Conservation (phyloP, 2,329 filamentous ascomycete genomes). For the Penicillium sp. region DNA sequence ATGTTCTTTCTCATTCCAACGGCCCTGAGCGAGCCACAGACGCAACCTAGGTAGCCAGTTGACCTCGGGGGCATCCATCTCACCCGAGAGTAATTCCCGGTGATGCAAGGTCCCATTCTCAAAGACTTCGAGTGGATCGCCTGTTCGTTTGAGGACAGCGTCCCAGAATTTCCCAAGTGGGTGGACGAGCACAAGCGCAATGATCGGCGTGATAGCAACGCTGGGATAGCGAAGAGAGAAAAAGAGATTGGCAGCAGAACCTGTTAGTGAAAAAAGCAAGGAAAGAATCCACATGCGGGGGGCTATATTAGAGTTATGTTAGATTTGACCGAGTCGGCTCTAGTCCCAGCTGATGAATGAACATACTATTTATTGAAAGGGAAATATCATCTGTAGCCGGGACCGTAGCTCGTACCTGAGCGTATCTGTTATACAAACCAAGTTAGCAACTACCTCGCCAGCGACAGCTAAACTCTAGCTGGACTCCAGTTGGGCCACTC, state of each 20-base stretch:
- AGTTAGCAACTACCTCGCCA: too few species aligned
- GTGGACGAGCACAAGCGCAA: slow-evolving; percentile 69
- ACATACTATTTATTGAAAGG: slow-evolving; percentile 73
- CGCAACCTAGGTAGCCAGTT: slow-evolving; percentile 53
- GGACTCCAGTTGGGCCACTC: too few species aligned
- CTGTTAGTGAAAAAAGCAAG: slow-evolving; percentile 77
- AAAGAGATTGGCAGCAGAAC: slow-evolving; percentile 68
- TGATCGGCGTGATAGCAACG: slow-evolving; percentile 86
- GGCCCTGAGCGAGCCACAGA: slow-evolving; percentile 77
- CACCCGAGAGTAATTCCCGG: slow-evolving; percentile 32
- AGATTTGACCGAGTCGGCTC: too few species aligned
- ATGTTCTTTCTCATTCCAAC: slow-evolving; percentile 88
- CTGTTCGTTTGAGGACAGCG: slow-evolving; percentile 64
- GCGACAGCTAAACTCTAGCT: too few species aligned
- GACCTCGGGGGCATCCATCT: slow-evolving; percentile 23
- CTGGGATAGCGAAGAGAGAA: slow-evolving; percentile 90
- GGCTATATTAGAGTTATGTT: slow-evolving; percentile 40
- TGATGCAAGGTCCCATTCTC: slow-evolving; percentile 62
- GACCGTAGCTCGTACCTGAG: slow-evolving; percentile 80
- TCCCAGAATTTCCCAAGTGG: slow-evolving; percentile 84
- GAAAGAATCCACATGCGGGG: slow-evolving; percentile 86
- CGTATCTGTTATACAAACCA: slow-evolving; percentile 51
- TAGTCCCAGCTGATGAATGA: too few species aligned
- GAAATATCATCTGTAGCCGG: slow-evolving; percentile 73
- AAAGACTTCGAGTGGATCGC: slow-evolving; percentile 61